phyloP scores from a whole-genome alignment of 805 yeast species.

The Wickerhamiella brachini region DNA sequence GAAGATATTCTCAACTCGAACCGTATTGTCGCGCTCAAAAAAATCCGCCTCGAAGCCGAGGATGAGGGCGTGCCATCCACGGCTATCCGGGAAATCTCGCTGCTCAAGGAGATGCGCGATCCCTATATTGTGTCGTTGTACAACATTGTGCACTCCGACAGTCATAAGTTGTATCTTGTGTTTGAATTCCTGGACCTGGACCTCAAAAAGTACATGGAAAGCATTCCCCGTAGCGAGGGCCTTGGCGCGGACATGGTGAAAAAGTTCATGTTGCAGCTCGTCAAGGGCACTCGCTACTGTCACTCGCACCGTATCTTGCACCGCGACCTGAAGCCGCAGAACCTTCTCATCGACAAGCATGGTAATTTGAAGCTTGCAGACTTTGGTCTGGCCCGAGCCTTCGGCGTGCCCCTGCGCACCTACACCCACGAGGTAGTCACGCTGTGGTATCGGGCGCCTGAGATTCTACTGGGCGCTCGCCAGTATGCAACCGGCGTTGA shows the following conservation, averaged over 20 bases:
- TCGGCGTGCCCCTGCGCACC: conserved; percentile 92
- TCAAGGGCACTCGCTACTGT: conserved; percentile 84
- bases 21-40: conserved; percentile 89
- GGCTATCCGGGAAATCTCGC: conserved; percentile 90
- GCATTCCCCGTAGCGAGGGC: conserved; percentile 81
- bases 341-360: conserved; percentile 83
- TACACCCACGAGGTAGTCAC: conserved; percentile 98
- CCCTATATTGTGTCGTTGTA: conserved; percentile 83
- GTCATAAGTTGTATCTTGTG: conserved; percentile 82
- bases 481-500: conserved; percentile 97
- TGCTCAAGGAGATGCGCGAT: conserved; percentile 84
- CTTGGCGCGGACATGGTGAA: conserved; percentile 84
- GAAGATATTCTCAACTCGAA: conserved; percentile 77
- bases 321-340: conserved; percentile 94
- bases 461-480: conserved; percentile 86
- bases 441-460: conserved; percentile 95
- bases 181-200: conserved; percentile 91
- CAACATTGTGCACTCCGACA: conserved; percentile 91
- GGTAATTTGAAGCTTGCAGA: conserved; percentile 86
- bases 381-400: conserved; percentile 93
- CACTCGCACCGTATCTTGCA: conserved; percentile 90
- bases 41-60: conserved; percentile 89
- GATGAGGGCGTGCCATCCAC: conserved; percentile 98
- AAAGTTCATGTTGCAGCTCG: conserved; percentile 80
- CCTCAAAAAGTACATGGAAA: conserved; percentile 92